These are phyloP conservation scores for Gossypium turneri DNA, from an alignment of 345 rosid genomes.

Conservation along the genomic window DNA sequence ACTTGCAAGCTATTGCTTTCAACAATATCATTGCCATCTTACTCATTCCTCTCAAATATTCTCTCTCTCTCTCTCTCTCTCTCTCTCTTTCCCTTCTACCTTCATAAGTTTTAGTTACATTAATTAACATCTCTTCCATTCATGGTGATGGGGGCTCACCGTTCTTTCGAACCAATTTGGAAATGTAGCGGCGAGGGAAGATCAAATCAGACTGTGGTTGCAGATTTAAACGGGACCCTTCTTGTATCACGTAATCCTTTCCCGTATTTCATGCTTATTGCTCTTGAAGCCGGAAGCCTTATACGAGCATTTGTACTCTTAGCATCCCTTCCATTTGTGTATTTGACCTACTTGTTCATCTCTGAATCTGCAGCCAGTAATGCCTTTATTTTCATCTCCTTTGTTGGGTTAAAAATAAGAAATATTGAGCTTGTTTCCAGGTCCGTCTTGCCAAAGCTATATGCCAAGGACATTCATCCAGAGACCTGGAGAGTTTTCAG, in stretches of 20 bases:
- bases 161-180: conserved; percentile 46
- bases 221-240: conserved; percentile 81
- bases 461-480: conserved; percentile 80
- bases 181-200: conserved; percentile 52
- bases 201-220: conserved; percentile 67
- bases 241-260: conserved; percentile 71
- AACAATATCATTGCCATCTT: not conserved
- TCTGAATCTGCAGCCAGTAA: conserved; percentile 69
- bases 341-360: conserved; percentile 45
- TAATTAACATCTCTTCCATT: not conserved
- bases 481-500: conserved; percentile 78
- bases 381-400: conserved; percentile 57
- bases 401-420: conserved; percentile 56
- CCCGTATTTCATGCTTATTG: conserved; percentile 80
- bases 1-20: too few species aligned
- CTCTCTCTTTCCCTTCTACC: not conserved
- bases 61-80: conserved; percentile 14
- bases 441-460: conserved; percentile 77
- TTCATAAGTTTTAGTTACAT: not conserved
- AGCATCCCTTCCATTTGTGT: conserved; percentile 62
- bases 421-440: conserved; percentile 74
- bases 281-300: conserved; percentile 83
- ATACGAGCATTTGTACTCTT: conserved; percentile 61
- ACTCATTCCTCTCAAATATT: not conserved
- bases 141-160: conserved; percentile 48